Evolutionary conservation across 2,329 filamentous ascomycete species (phyloP), one percentile per base, ranked within the genome.

Genomic region (Sporothrix brunneoviolacea): DNA sequence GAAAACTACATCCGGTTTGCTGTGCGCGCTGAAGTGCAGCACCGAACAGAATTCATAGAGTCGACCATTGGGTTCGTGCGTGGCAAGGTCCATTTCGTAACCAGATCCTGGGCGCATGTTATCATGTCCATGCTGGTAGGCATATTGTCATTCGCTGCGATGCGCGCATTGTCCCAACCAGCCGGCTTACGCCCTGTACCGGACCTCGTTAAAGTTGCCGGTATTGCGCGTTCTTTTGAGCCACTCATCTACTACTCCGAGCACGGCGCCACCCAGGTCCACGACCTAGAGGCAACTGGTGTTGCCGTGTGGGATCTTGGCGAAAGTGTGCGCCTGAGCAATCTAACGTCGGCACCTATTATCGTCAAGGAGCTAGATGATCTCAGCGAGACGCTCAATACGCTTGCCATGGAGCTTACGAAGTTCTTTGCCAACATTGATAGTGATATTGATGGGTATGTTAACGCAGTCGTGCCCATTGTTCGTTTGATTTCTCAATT

Each of bases 241-340:
- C 91, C 91, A 6, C 77, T 96, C 39, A 94, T 97, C 55, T 93
- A 93, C 70, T 95, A 94, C 64, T 95, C 90, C 0, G 90, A 96
- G 62, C 86, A 91, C 63, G 90, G 90, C 8, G 83, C 90, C 38
- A 79, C 83, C 33, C 90, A 95, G 62, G 89, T 95, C 36, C 83
- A 85, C 52, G 88, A 94, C 56, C 72, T 97, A 43, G 90, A 95
- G 66, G 89, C 93, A 49, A 95, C 91, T 0, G 88, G 90, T 38
- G 84, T 95, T 28, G 91, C 91, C 1, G 90, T 97, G 22, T 95
- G 91, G 88, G 91, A 97, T 64, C 76, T 97, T 6, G 86, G 89
- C 52, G 91, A 96, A 74, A 94, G 86, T 57, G 86, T 96, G 50
- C 82, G 91, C 44, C 82, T 80, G 5, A 91, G 89, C 53, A 95